Conservation (phyloP, 306 rosid genomes). For the Ormosia semicastrata region DNA sequence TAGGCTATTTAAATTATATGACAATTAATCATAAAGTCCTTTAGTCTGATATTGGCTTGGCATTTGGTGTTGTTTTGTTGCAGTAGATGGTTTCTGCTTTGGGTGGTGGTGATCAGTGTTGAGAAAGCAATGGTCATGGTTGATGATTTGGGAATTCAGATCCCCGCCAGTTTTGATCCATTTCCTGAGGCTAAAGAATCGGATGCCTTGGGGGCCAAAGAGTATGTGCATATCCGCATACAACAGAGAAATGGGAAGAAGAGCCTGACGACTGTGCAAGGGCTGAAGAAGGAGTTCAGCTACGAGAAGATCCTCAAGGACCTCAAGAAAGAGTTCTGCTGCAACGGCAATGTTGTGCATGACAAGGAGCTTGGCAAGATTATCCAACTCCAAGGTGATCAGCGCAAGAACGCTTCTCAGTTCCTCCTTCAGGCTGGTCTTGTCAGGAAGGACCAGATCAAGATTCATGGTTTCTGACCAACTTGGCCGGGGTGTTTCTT, state of each 20-base stretch:
- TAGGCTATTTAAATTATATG: neutral
- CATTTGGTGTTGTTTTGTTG: neutral
- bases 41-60: too few relatives aligned
- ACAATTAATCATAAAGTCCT: neutral
- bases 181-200: slow-evolving; percentile 63
- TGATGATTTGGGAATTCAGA: slow-evolving; percentile 52
- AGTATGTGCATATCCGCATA: slow-evolving; percentile 69
- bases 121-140: slow-evolving; percentile 59
- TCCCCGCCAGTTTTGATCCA: slow-evolving; percentile 59
- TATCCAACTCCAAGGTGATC: slow-evolving; percentile 68
- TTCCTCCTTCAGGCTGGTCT: slow-evolving; percentile 53
- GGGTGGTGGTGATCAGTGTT: neutral
- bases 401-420: slow-evolving; percentile 55
- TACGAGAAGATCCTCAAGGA: slow-evolving; percentile 78
- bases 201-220: slow-evolving; percentile 67
- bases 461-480: slow-evolving; percentile 58
- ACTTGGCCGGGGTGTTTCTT: neutral
- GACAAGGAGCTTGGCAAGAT: slow-evolving; percentile 60
- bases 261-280: slow-evolving; percentile 78
- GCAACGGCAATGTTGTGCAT: slow-evolving; percentile 64
- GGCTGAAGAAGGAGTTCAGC: slow-evolving; percentile 63
- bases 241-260: slow-evolving; percentile 83
- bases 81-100: neutral
- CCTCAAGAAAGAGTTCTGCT: slow-evolving; percentile 73
- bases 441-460: slow-evolving; percentile 47